These are phyloP conservation scores for Amoeboaphelidium protococcarum DNA, from an alignment of 371 early-diverging fungal species.

Conservation along the genomic window DNA sequence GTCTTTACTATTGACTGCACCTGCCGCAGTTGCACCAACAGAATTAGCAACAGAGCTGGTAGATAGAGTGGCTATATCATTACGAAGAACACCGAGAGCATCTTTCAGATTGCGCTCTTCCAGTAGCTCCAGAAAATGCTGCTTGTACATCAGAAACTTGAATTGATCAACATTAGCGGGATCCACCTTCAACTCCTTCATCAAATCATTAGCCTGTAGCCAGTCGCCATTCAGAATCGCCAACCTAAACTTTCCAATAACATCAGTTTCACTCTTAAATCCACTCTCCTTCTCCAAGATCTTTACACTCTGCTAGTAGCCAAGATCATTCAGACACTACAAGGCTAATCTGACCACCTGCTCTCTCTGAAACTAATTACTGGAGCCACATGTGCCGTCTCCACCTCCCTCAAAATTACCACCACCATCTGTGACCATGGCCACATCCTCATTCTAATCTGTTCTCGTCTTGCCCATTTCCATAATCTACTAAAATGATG, in stretches of 20 bases:
- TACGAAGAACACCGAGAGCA: slow-evolving; percentile 36
- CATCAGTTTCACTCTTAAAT: slow-evolving; percentile 25
- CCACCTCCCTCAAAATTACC: too few relatives aligned
- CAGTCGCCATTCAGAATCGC: slow-evolving; percentile 43
- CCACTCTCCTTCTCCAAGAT: slow-evolving; percentile 47
- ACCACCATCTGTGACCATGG: too few relatives aligned
- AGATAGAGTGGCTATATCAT: slow-evolving; percentile 39
- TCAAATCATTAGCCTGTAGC: slow-evolving; percentile 25
- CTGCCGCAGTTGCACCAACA: too few relatives aligned
- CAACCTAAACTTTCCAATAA: slow-evolving; percentile 26
- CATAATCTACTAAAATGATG: too few relatives aligned
- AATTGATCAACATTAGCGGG: slow-evolving; percentile 7
- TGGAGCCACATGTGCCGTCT: too few relatives aligned
- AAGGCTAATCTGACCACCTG: slow-evolving; percentile 61
- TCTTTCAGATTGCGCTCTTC: slow-evolving; percentile 24
- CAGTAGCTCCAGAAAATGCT: slow-evolving; percentile 54
- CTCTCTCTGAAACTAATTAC: too few relatives aligned
- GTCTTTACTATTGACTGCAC: slow-evolving; percentile 22
- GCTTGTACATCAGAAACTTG: slow-evolving; percentile 27
- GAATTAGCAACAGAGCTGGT: too few relatives aligned
- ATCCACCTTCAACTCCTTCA: slow-evolving; percentile 16
- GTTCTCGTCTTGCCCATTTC: too few relatives aligned
- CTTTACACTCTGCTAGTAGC: slow-evolving; percentile 35
- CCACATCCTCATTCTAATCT: too few relatives aligned
- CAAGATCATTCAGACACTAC: slow-evolving; percentile 53